Conservation (phyloP, 2,329 filamentous ascomycete genomes). For the Proliferodiscus dingleyae region DNA sequence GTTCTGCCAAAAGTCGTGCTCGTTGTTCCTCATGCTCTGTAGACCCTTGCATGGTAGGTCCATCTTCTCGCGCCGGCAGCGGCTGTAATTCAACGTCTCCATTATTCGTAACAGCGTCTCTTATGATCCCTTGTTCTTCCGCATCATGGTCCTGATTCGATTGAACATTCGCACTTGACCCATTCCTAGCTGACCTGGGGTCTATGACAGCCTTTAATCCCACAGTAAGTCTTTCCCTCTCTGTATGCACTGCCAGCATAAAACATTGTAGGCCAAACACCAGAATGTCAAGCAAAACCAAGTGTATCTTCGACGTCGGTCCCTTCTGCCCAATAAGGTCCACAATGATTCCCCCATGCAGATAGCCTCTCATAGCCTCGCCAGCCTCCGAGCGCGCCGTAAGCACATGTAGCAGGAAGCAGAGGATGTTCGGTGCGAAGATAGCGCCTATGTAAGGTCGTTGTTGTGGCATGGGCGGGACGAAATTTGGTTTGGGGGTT, state of each 20-base stretch:
- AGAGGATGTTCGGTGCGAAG: slow-evolving; percentile 53
- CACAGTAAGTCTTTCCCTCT: slow-evolving; percentile 50
- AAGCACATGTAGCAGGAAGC: slow-evolving; percentile 55
- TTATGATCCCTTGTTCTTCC: slow-evolving; percentile 29
- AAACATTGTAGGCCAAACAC: slow-evolving; percentile 56
- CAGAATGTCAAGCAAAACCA: slow-evolving; percentile 51
- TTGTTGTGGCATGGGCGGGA: slow-evolving; percentile 49
- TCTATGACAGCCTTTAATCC: slow-evolving; percentile 17
- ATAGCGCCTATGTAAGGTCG: slow-evolving; percentile 54
- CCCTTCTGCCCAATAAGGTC: slow-evolving; percentile 65
- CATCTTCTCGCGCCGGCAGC: slow-evolving; percentile 9
- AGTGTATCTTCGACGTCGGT: slow-evolving; percentile 50
- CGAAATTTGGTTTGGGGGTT: slow-evolving; percentile 51
- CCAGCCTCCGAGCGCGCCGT: slow-evolving; percentile 50
- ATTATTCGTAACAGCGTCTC: slow-evolving; percentile 17
- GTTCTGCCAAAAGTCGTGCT: slow-evolving; percentile 22
- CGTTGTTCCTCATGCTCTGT: slow-evolving; percentile 18
- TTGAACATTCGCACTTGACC: slow-evolving; percentile 14
- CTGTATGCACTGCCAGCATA: slow-evolving; percentile 59
- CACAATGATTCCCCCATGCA: slow-evolving; percentile 62
- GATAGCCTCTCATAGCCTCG: slow-evolving; percentile 58
- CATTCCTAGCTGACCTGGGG: slow-evolving; percentile 7
- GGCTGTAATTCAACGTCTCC: slow-evolving; percentile 29
- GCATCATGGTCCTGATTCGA: slow-evolving; percentile 28
- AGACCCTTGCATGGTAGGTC: slow-evolving; percentile 1